phyloP scores from a whole-genome alignment of 2,329 filamentous ascomycete species.

The Boeremia exigua region DNA sequence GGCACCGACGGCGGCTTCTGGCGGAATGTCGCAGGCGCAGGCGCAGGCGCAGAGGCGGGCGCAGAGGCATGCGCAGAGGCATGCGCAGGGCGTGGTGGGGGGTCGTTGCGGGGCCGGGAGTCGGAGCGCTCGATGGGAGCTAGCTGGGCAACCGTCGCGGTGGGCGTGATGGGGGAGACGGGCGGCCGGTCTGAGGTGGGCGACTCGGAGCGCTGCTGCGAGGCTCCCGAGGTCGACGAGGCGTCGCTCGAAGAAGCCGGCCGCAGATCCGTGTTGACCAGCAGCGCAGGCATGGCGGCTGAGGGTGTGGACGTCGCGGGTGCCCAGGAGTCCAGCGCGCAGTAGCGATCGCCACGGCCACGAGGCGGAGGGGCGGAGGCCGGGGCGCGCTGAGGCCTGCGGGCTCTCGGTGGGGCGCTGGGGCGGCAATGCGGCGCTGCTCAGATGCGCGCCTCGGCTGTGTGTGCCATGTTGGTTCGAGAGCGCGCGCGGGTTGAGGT shows the following conservation, averaged over 20 bases:
- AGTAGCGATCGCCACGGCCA: slow-evolving; percentile 13
- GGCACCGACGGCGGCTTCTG: slow-evolving; percentile 52
- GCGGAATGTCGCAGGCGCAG: slow-evolving; percentile 43
- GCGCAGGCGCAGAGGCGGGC: slow-evolving; percentile 1
- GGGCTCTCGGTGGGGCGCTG: background rate
- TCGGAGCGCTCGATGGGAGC: slow-evolving; percentile 38
- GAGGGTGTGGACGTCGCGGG: slow-evolving; percentile 27
- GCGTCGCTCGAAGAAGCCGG: slow-evolving; percentile 34
- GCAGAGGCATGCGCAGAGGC: slow-evolving; percentile 3
- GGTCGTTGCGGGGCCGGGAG: slow-evolving; percentile 32
- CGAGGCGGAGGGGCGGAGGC: slow-evolving; percentile 6
- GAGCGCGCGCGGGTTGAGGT: slow-evolving; percentile 2
- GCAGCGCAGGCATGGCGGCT: slow-evolving; percentile 47
- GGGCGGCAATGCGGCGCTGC: slow-evolving; percentile 11
- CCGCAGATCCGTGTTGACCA: slow-evolving; percentile 38
- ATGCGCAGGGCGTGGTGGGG: slow-evolving; percentile 30
- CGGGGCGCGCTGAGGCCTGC: slow-evolving; percentile 1
- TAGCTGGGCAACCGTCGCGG: slow-evolving; percentile 42
- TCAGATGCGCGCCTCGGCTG: slow-evolving; percentile 9
- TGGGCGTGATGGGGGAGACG: slow-evolving; percentile 51
- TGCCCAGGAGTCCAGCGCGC: slow-evolving; percentile 22
- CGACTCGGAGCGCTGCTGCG: slow-evolving; percentile 35
- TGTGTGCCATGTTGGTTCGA: slow-evolving; percentile 9
- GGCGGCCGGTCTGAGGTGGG: slow-evolving; percentile 46
- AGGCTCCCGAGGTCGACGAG: slow-evolving; percentile 28